Conservation (phyloP, 768 basidiomycete species). For the Cubamyces lactineus region DNA sequence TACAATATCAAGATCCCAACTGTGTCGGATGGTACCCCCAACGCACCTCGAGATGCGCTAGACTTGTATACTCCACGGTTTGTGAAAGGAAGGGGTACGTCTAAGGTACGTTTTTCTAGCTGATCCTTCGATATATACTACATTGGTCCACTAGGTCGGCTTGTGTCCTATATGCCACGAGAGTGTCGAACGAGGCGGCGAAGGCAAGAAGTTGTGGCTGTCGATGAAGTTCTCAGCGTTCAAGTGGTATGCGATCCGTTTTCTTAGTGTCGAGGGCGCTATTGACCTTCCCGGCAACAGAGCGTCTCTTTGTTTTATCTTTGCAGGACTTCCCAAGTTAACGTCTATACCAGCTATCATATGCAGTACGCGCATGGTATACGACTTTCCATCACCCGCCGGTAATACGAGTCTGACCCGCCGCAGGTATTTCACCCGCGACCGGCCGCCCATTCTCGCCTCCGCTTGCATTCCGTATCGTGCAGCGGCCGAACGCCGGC, state of each 20-base stretch:
- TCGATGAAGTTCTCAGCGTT: conserved; percentile 82
- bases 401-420: conserved; percentile 6
- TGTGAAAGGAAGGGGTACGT: conserved; percentile 65
- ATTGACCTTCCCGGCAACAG: neutral
- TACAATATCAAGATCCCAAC: conserved; percentile 11
- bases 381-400: conserved; percentile 10
- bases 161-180: conserved; percentile 81
- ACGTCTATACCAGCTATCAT: conserved; percentile 58
- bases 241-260: conserved; percentile 61
- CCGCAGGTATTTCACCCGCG: conserved; percentile 67
- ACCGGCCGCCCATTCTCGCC: conserved; percentile 79
- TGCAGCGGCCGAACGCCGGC: conserved; percentile 46
- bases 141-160: conserved; percentile 43
- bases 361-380: conserved; percentile 81
- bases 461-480: conserved; percentile 61
- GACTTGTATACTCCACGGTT: conserved; percentile 84
- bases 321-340: neutral
- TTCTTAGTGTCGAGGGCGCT: too few species aligned
- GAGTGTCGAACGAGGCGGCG: conserved; percentile 59
- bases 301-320: conserved; percentile 2
- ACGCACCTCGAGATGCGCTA: conserved; percentile 58
- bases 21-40: conserved; percentile 50
- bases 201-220: conserved; percentile 67
- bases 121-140: neutral
- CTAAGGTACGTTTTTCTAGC: conserved; percentile 46